Conservation (phyloP, 371 early-diverging fungal genomes). For the Lichtheimia ramosa region DNA sequence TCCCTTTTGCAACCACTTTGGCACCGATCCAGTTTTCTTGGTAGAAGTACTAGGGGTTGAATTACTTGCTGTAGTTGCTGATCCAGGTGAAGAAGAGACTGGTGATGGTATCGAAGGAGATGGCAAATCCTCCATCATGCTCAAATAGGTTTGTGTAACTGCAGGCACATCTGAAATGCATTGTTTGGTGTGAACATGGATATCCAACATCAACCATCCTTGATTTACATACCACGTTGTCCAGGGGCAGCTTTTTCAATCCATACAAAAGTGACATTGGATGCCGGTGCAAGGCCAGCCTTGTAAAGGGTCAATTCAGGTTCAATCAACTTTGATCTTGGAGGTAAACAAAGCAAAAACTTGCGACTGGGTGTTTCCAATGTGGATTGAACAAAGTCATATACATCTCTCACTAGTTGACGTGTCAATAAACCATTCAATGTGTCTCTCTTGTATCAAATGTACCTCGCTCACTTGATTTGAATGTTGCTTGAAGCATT, state of each 20-base stretch:
- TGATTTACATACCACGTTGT: constrained; percentile 17
- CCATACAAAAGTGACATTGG: constrained; percentile 49
- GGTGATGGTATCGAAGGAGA: constrained; percentile 15
- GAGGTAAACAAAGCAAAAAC: constrained; percentile 48
- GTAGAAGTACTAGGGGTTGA: not conserved
- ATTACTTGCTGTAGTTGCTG: constrained; percentile 3
- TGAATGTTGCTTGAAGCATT: constrained; percentile 41
- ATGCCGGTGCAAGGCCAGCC: constrained; percentile 48
- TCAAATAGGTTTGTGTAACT: constrained; percentile 27
- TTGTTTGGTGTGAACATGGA: not conserved
- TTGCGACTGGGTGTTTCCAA: constrained; percentile 43
- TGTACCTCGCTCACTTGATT: constrained; percentile 43
- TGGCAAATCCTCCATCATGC: constrained; percentile 28
- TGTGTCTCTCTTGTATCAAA: not conserved
- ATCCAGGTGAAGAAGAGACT: constrained; percentile 15
- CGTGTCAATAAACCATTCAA: not conserved
- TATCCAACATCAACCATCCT: not conserved
- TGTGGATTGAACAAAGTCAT: constrained; percentile 37
- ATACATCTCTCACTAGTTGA: constrained; percentile 34
- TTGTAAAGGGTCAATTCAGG: constrained; percentile 37
- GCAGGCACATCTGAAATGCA: constrained; percentile 13
- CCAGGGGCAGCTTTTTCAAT: constrained; percentile 27
- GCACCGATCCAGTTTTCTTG: constrained; percentile 24
- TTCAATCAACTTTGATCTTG: constrained; percentile 42
- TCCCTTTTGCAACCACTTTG: constrained; percentile 53